Evolutionary conservation across 768 basidiomycete genomes (phyloP).

Genomic region (Lactarius quietus): DNA sequence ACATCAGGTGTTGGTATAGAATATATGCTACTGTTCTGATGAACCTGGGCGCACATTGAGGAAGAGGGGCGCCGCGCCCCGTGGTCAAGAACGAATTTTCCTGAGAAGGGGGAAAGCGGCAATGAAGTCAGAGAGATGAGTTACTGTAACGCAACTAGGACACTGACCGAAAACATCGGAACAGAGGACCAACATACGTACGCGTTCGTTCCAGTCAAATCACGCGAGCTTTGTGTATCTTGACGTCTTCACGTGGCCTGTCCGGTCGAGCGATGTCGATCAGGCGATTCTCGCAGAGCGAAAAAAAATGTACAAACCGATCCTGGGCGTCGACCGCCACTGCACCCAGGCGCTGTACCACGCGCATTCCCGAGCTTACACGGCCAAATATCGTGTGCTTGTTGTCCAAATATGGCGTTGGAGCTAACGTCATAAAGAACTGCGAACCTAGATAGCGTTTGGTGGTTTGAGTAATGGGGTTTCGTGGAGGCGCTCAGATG

Average conservation of each 20-base stretch:
- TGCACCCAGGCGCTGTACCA: slow-evolving; percentile 86
- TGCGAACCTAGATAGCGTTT: slow-evolving; percentile 68
- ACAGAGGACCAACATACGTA: not conserved
- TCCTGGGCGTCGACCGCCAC: slow-evolving; percentile 89
- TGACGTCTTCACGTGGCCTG: slow-evolving; percentile 75
- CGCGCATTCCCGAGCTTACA: slow-evolving; percentile 86
- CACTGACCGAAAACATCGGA: not conserved
- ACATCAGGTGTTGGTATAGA: not conserved
- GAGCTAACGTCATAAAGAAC: slow-evolving; percentile 85
- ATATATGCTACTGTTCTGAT: not conserved
- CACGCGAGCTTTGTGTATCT: slow-evolving; percentile 72
- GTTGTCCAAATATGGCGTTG: slow-evolving; percentile 79
- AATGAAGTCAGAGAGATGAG: not conserved
- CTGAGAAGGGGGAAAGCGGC: not conserved
- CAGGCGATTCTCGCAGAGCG: not conserved
- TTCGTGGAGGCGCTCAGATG: not conserved
- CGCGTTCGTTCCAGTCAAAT: not conserved
- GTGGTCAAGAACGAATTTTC: not conserved
- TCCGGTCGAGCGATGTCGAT: slow-evolving; percentile 6
- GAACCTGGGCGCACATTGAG: not conserved
- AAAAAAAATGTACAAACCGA: slow-evolving; percentile 46
- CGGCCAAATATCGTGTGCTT: slow-evolving; percentile 92
- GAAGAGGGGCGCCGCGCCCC: not conserved
- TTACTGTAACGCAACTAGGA: not conserved
- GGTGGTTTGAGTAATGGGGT: slow-evolving; percentile 28